These are phyloP conservation scores for Protomyces lactucae-debilis DNA, from an alignment of 1,139 yeast genomes.

Conservation along the genomic window DNA sequence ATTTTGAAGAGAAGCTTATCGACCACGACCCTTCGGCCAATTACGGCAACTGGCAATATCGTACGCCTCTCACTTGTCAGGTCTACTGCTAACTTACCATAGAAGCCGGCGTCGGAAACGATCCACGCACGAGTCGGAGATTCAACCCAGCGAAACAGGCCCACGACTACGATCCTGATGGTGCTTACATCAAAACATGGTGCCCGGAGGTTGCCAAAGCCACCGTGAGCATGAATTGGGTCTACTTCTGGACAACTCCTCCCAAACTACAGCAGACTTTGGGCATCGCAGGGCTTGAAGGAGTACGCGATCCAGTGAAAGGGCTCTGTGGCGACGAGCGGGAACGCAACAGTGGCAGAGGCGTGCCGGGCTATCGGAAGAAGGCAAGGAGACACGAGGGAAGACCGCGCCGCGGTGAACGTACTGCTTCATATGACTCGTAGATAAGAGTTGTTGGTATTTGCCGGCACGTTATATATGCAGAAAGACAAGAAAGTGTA, in stretches of 20 bases:
- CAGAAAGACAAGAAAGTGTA: no score
- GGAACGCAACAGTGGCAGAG: constrained; percentile 10
- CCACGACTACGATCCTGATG: constrained; percentile 48
- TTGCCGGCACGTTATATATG: no score
- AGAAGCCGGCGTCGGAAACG: constrained; percentile 37
- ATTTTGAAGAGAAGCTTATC: constrained; percentile 47
- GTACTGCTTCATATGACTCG: neutral
- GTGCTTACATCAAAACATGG: constrained; percentile 49
- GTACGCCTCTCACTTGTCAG: neutral
- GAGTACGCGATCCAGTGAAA: constrained; percentile 16
- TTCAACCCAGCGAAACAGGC: constrained; percentile 54
- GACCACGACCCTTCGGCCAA: constrained; percentile 55
- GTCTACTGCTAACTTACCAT: neutral
- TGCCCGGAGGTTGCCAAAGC: constrained; percentile 48
- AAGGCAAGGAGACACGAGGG: constrained; percentile 16
- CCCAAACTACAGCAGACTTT: constrained; percentile 6
- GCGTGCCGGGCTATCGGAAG: constrained; percentile 10
- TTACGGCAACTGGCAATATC: constrained; percentile 52
- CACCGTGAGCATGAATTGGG: constrained; percentile 18
- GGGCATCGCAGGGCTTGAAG: constrained; percentile 1
- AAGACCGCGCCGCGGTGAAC: constrained; percentile 14
- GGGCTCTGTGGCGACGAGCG: constrained; percentile 22
- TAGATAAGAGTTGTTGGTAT: no score
- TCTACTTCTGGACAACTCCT: constrained; percentile 17
- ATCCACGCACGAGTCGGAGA: constrained; percentile 53